Percentiles rank a stretch among this genome's conserved stretches.
phyloP scores from a whole-genome alignment of 2,329 filamentous ascomycete genomes.

The Alternaria panax region DNA sequence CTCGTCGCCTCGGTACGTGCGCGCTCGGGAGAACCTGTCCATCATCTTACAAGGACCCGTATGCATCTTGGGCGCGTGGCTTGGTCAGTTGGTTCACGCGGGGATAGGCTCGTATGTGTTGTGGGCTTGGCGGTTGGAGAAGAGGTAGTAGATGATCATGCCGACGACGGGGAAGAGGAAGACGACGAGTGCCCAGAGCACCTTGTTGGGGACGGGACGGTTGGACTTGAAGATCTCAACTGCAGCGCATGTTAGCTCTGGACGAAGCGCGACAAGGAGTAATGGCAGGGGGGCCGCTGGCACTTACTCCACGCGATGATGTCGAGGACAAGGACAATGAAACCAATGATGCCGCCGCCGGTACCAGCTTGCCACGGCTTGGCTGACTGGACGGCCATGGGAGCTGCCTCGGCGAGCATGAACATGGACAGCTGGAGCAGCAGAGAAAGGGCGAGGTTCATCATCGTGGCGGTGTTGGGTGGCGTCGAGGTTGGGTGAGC shows the following conservation, averaged over 20 bases:
- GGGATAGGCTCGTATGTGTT: conserved; percentile 63
- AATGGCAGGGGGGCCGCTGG: not conserved
- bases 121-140: conserved; percentile 67
- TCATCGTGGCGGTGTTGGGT: conserved; percentile 31
- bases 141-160: conserved; percentile 69
- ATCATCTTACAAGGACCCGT: not conserved
- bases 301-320: conserved; percentile 68
- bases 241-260: conserved; percentile 44
- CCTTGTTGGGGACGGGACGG: conserved; percentile 64
- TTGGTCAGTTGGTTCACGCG: conserved; percentile 19
- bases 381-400: conserved; percentile 47
- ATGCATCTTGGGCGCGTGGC: not conserved
- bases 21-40: not conserved
- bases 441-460: conserved; percentile 50
- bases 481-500: not conserved
- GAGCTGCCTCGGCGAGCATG: conserved; percentile 60
- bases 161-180: conserved; percentile 71
- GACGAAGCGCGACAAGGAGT: not conserved
- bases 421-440: conserved; percentile 63
- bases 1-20: not conserved
- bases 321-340: conserved; percentile 68
- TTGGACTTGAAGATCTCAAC: conserved; percentile 71
- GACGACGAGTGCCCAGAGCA: conserved; percentile 69
- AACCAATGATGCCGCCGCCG: conserved; percentile 67
- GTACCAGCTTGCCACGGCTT: conserved; percentile 66